Evolutionary conservation across 2,329 filamentous ascomycete species (phyloP).

Genomic region (Aspergillus eucalypticola): DNA sequence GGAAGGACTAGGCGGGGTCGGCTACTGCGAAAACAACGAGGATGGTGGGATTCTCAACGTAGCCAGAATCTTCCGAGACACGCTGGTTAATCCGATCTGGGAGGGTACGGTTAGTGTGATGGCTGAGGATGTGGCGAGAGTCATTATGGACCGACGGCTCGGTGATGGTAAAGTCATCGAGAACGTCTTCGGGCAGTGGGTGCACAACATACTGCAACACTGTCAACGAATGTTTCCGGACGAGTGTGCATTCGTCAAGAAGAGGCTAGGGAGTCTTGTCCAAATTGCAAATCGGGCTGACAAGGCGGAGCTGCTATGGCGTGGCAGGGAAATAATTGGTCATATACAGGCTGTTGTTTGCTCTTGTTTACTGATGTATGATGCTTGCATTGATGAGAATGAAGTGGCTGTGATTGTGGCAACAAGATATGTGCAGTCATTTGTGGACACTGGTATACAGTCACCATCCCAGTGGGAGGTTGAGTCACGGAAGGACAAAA

Average conservation of each 20-base stretch:
- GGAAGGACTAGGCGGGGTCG: conserved; percentile 41
- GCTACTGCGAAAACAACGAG: conserved; percentile 43
- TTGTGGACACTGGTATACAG: neutral
- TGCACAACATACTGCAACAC: neutral
- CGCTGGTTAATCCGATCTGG: conserved; percentile 60
- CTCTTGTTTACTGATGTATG: neutral
- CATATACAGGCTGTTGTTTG: neutral
- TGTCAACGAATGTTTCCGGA: neutral
- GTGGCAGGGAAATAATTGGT: neutral
- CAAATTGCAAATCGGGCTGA: neutral
- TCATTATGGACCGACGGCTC: neutral
- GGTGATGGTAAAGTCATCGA: neutral
- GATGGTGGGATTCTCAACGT: conserved; percentile 65
- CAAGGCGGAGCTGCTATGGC: neutral
- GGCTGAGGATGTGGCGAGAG: conserved; percentile 33
- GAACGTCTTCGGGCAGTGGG: neutral
- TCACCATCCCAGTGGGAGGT: neutral
- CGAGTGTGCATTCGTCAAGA: neutral
- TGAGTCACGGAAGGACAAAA: neutral
- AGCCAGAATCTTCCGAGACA: conserved; percentile 66
- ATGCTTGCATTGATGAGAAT: neutral
- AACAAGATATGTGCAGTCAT: neutral
- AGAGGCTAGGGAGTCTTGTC: neutral
- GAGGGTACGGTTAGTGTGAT: conserved; percentile 74
- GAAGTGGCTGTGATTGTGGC: neutral